These are phyloP conservation scores for Penicillium coffeae DNA, from an alignment of 495 filamentous ascomycete genomes.

Conservation along the genomic window DNA sequence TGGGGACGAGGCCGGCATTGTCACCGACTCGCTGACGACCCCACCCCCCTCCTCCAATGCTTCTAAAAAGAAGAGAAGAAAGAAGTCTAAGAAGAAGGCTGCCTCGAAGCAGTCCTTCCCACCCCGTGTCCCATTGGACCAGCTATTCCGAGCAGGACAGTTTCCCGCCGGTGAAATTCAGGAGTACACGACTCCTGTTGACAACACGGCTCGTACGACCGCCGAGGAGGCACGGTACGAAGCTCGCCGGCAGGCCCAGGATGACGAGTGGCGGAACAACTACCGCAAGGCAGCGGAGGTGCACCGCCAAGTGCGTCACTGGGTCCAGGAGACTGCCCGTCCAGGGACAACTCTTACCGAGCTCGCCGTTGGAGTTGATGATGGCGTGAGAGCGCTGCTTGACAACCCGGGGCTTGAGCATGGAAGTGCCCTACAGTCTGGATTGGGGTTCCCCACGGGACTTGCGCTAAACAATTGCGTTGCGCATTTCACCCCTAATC, in stretches of 20 bases:
- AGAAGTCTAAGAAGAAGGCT: conserved; percentile 54
- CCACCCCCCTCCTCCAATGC: conserved; percentile 6
- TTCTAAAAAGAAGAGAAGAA: conserved; percentile 52
- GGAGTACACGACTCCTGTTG: conserved; percentile 39
- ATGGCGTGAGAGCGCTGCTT: conserved; percentile 72
- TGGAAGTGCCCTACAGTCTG: conserved; percentile 73
- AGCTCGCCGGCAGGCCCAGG: conserved; percentile 41
- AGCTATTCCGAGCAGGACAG: conserved; percentile 47
- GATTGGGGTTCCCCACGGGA: conserved; percentile 87
- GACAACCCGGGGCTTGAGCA: conserved; percentile 75
- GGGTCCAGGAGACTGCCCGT: conserved; percentile 74
- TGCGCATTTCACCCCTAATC: conserved; percentile 87
- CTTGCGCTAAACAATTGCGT: conserved; percentile 83
- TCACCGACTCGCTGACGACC: conserved; percentile 18
- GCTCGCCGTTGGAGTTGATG: conserved; percentile 83
- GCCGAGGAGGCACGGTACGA: conserved; percentile 56
- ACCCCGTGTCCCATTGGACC: conserved; percentile 48
- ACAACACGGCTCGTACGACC: conserved; percentile 56
- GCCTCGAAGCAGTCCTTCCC: conserved; percentile 49
- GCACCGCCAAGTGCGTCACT: conserved; percentile 83
- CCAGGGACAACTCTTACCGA: conserved; percentile 77
- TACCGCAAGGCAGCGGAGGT: conserved; percentile 60
- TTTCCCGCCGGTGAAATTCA: conserved; percentile 54
- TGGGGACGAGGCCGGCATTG: conserved; percentile 19
- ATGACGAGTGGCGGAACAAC: conserved; percentile 53